Evolutionary conservation across 2,329 filamentous ascomycete species (phyloP).

Genomic region (Grosmannia clavigera): DNA sequence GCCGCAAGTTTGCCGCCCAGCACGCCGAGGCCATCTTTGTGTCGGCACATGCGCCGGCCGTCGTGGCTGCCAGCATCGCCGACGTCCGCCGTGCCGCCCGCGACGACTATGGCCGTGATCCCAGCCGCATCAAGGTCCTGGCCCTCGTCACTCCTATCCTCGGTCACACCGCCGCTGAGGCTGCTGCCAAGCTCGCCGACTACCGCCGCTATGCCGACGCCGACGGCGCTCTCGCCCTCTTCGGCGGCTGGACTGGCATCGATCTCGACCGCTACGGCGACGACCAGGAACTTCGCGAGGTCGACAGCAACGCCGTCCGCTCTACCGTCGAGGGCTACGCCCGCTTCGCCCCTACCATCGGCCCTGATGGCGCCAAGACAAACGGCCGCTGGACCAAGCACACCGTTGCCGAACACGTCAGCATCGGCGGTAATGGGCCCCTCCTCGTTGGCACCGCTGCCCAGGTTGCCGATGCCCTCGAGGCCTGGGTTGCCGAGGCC

Average conservation of each 20-base stretch:
- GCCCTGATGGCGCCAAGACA: neutral
- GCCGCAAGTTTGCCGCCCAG: slow-evolving; percentile 12
- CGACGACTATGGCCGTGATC: slow-evolving; percentile 18
- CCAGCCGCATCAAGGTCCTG: slow-evolving; percentile 13
- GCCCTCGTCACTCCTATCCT: slow-evolving; percentile 11
- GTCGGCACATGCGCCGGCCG: slow-evolving; percentile 9
- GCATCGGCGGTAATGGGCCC: slow-evolving; percentile 10
- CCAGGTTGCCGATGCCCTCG: slow-evolving; percentile 55
- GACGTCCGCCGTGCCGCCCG: slow-evolving; percentile 8
- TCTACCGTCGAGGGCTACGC: slow-evolving; percentile 12
- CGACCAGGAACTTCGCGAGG: slow-evolving; percentile 24
- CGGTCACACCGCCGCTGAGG: slow-evolving; percentile 10
- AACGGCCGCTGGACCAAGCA: slow-evolving; percentile 7
- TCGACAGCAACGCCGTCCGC: slow-evolving; percentile 27
- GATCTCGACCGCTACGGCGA: slow-evolving; percentile 21
- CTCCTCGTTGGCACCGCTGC: slow-evolving; percentile 47
- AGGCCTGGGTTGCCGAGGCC: slow-evolving; percentile 54
- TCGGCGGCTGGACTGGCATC: slow-evolving; percentile 15
- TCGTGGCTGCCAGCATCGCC: slow-evolving; percentile 3
- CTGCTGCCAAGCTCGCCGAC: slow-evolving; percentile 10
- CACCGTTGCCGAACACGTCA: slow-evolving; percentile 10
- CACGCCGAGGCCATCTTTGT: slow-evolving; percentile 15
- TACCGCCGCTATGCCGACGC: slow-evolving; percentile 19
- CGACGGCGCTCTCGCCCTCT: slow-evolving; percentile 14
- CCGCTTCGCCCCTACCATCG: neutral